Percentiles rank a stretch among this genome's conserved stretches.
Evolutionary conservation across 139 green algal genomes (phyloP).

Genomic region (Gonium pectorale): DNA sequence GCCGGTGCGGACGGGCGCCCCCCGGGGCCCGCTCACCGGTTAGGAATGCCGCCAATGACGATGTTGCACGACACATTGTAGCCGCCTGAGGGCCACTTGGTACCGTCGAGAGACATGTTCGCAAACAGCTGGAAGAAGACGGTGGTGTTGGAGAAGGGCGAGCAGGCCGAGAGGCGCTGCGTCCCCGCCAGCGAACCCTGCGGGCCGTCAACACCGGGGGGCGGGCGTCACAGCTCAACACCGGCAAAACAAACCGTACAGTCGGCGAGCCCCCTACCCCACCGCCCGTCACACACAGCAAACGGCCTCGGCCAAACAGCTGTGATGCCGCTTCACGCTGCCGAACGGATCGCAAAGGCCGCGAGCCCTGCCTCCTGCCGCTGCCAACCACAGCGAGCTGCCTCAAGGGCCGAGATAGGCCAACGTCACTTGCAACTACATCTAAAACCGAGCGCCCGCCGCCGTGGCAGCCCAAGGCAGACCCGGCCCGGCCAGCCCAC

Average conservation of each 20-base stretch:
- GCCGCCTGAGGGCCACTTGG: slow-evolving; percentile 7
- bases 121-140: slow-evolving; percentile 3
- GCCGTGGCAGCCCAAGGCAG: too few species aligned
- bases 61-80: slow-evolving; percentile 33
- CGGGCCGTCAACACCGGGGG: background rate
- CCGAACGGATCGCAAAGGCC: background rate
- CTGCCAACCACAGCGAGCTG: too few species aligned
- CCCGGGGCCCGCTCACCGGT: background rate
- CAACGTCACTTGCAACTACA: too few species aligned
- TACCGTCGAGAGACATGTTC: slow-evolving; percentile 6
- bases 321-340: too few species aligned
- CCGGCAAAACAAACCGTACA: too few species aligned
- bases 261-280: too few species aligned
- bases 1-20: too few species aligned
- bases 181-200: background rate
- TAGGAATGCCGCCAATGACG: background rate
- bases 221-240: too few species aligned
- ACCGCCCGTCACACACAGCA: background rate
- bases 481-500: background rate
- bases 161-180: background rate
- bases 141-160: slow-evolving; percentile 19
- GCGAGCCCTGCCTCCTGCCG: background rate
- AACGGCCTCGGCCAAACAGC: background rate
- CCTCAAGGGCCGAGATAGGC: too few species aligned
- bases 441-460: too few species aligned